Base-by-base conservation (phyloP, 23 red algal genomes). In the Gracilariopsis chorda region DNA sequence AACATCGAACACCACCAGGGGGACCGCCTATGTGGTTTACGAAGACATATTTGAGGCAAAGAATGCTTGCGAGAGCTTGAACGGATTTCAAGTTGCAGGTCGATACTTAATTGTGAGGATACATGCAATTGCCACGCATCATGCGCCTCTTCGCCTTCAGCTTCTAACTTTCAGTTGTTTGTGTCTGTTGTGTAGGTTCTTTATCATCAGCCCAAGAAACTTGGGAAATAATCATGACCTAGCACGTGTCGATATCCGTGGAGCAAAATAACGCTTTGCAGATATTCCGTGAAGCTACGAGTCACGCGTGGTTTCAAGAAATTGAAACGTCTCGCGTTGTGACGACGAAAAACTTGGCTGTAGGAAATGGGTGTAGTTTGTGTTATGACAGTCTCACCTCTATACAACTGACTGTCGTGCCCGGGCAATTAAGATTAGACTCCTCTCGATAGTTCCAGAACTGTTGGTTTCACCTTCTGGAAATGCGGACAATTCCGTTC, bases 11-110 rank as follows among this genome's bases (percentile, higher is more conserved):
- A 64, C 51, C 16, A 98, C 95, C 16, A 44, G 95, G 42, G 95
- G 95, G 20, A 98, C 95, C 0, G 95, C 95, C 2, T 98, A 94
- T 49, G 91, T 98, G 17, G 90, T 98, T 7, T 98, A 98, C 48
- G 95, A 98, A 23, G 90, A 93, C 60, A 91, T 94, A 24, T 90
- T 75, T 48, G 95, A 98, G 60, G 95, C 95, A 4, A 93, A 94
- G 61, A 77, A 72, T 10, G 95, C 95, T 11, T 83, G 87, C 47
- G 95, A 98, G 37, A 87, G 77, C 37, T 67, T 98, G 11, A 94
- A 88, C 72, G 95, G 95, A 2, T 98, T 98, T 73, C 92, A 98
- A 46, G 95, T 98, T 24, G 95, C 91, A 7, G 90, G 83, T 2
- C 74, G 91, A 20, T 98, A 98, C 63, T 78, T 98, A 19, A 87